phyloP scores from a whole-genome alignment of 805 yeast species.

The Candida ipomoeae region DNA sequence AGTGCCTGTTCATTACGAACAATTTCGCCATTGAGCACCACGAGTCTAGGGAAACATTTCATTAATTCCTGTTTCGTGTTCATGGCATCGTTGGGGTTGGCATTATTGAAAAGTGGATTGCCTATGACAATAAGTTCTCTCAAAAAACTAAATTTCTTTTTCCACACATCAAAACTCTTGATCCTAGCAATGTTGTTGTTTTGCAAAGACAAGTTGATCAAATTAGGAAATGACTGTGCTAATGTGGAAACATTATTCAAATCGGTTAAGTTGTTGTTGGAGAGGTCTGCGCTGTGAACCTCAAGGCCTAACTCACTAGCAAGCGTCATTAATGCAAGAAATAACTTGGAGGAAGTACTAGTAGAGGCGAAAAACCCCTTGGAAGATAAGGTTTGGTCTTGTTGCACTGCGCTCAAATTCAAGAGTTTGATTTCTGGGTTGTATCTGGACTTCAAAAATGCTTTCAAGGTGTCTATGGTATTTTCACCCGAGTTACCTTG shows the following conservation, averaged over 20 bases:
- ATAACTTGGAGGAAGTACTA: conserved; percentile 71
- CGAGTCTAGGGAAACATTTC: conserved; percentile 72
- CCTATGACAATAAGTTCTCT: conserved; percentile 75
- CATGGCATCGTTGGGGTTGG: conserved; percentile 26
- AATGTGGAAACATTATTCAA: conserved; percentile 56
- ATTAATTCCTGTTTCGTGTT: conserved; percentile 58
- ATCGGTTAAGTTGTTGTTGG: conserved; percentile 58
- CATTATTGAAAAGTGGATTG: conserved; percentile 61
- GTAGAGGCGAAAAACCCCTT: conserved; percentile 63
- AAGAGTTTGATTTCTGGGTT: conserved; percentile 61
- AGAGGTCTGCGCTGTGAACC: conserved; percentile 68
- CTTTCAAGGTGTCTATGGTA: conserved; percentile 60
- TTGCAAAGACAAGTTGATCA: conserved; percentile 75
- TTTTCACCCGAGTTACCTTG: conserved; percentile 16
- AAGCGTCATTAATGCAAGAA: conserved; percentile 82
- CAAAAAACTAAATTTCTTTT: conserved; percentile 64
- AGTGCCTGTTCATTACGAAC: conserved; percentile 72
- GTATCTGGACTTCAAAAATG: conserved; percentile 64
- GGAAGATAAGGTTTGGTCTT: conserved; percentile 55
- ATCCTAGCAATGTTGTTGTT: conserved; percentile 63
- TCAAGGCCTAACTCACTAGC: conserved; percentile 54
- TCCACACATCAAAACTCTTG: conserved; percentile 67
- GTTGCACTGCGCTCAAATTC: conserved; percentile 60
- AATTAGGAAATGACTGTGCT: conserved; percentile 67
- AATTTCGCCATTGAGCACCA: conserved; percentile 70